Percentiles rank a stretch among this genome's conserved stretches.
Evolutionary conservation across 495 filamentous ascomycete species (phyloP).

Genomic region (Penicillium riverlandense): DNA sequence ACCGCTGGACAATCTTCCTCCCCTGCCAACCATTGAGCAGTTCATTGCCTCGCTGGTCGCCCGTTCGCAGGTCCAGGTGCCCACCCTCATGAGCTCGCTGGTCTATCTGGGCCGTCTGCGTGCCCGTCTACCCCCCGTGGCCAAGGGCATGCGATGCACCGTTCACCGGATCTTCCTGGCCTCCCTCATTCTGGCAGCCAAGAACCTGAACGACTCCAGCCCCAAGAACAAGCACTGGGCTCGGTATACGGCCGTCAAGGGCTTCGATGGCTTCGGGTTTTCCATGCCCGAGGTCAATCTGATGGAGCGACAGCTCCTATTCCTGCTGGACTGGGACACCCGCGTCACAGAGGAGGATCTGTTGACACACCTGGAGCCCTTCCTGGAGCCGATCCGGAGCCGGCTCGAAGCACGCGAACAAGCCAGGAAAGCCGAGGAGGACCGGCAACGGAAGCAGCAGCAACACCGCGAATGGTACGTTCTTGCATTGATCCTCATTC

Average conservation of each 20-base stretch:
- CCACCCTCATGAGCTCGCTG: slow-evolving; percentile 91
- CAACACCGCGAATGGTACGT: slow-evolving; percentile 36
- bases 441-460: slow-evolving; percentile 23
- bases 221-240: slow-evolving; percentile 99
- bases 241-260: slow-evolving; percentile 71
- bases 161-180: slow-evolving; percentile 84
- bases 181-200: slow-evolving; percentile 70
- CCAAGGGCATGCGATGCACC: slow-evolving; percentile 95
- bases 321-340: slow-evolving; percentile 88
- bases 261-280: slow-evolving; percentile 80
- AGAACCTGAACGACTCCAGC: slow-evolving; percentile 82
- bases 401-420: slow-evolving; percentile 25
- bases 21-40: slow-evolving; percentile 70
- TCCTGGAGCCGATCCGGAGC: slow-evolving; percentile 74
- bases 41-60: slow-evolving; percentile 90
- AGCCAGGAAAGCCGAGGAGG: slow-evolving; percentile 22
- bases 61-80: slow-evolving; percentile 92
- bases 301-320: slow-evolving; percentile 96
- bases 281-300: slow-evolving; percentile 91
- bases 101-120: slow-evolving; percentile 86
- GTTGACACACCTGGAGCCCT: slow-evolving; percentile 77
- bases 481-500: not conserved
- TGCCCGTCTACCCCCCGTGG: slow-evolving; percentile 79
- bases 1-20: slow-evolving; percentile 46
- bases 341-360: slow-evolving; percentile 79